Conservation (phyloP, 1,139 yeast species). For the Scheffersomyces insectosa region DNA sequence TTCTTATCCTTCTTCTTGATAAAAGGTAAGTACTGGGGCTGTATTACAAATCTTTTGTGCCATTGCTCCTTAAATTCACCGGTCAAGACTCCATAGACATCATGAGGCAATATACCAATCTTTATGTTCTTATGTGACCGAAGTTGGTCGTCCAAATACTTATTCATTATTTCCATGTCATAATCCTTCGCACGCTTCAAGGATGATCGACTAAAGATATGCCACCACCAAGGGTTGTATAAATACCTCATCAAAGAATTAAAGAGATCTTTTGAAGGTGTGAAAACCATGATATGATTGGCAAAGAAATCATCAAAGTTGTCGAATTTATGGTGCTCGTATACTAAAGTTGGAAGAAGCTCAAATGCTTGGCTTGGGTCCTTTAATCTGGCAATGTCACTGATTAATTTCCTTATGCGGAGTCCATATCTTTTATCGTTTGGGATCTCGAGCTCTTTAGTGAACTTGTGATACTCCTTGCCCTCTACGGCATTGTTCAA, state of each 20-base stretch:
- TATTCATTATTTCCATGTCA: slow-evolving; percentile 54
- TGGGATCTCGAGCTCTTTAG: slow-evolving; percentile 17
- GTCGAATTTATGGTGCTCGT: slow-evolving; percentile 31
- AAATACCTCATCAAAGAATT: slow-evolving; percentile 30
- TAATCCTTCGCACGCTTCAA: slow-evolving; percentile 31
- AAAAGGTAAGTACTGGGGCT: slow-evolving; percentile 37
- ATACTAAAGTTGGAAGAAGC: slow-evolving; percentile 20
- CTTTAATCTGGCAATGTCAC: slow-evolving; percentile 1
- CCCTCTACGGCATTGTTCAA: slow-evolving; percentile 18
- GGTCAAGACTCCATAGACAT: slow-evolving; percentile 46
- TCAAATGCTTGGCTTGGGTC: slow-evolving; percentile 5
- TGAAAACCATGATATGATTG: slow-evolving; percentile 47
- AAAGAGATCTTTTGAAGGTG: slow-evolving; percentile 34
- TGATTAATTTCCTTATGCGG: slow-evolving; percentile 7
- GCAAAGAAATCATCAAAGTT: slow-evolving; percentile 36
- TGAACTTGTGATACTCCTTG: slow-evolving; percentile 8
- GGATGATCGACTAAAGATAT: slow-evolving; percentile 18
- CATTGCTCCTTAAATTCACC: slow-evolving; percentile 45
- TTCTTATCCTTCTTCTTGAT: slow-evolving; percentile 17
- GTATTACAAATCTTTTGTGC: slow-evolving; percentile 26
- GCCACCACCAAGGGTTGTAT: slow-evolving; percentile 35
- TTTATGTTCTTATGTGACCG: slow-evolving; percentile 16
- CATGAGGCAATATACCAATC: slow-evolving; percentile 45
- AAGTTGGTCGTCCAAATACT: slow-evolving; percentile 21
- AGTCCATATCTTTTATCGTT: slow-evolving; percentile 5